Evolutionary conservation across 75 land plant species (phyloP).

Genomic region (Sequoia sempervirens): DNA sequence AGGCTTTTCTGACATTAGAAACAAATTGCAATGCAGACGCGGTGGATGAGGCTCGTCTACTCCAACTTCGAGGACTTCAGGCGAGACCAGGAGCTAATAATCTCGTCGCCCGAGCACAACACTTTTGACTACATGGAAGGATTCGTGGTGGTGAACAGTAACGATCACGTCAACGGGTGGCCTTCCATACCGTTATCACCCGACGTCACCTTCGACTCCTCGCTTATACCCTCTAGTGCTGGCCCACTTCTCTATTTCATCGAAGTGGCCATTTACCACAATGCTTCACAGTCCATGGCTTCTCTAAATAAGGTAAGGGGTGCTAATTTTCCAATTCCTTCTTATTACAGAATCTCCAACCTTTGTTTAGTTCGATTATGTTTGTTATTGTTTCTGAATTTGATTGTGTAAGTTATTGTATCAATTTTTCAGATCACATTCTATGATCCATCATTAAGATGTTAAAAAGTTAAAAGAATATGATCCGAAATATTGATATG

Average conservation of each 20-base stretch:
- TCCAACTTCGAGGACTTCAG: constrained; percentile 56
- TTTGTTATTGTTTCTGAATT: no score
- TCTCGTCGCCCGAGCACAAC: constrained; percentile 19
- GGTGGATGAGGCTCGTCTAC: constrained; percentile 77
- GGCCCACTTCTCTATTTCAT: constrained; percentile 82
- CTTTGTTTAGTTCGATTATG: not conserved
- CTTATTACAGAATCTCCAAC: not conserved
- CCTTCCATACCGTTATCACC: constrained; percentile 42
- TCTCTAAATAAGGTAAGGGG: constrained; percentile 30
- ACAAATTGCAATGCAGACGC: constrained; percentile 33
- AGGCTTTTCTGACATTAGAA: not conserved
- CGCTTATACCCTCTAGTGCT: constrained; percentile 36
- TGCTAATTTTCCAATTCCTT: no score
- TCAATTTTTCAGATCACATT: no score
- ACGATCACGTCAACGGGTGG: constrained; percentile 59
- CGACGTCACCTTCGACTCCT: constrained; percentile 28
- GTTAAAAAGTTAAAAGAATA: no score
- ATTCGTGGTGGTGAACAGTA: constrained; percentile 59
- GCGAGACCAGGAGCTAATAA: constrained; percentile 56
- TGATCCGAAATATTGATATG: no score
- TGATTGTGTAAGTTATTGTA: no score
- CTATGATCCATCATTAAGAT: no score
- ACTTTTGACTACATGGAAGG: constrained; percentile 89
- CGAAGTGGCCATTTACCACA: constrained; percentile 56
- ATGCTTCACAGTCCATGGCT: constrained; percentile 11